Evolutionary conservation across 2,329 filamentous ascomycete genomes (phyloP).

Genomic region (Cryphonectria carpinicola): DNA sequence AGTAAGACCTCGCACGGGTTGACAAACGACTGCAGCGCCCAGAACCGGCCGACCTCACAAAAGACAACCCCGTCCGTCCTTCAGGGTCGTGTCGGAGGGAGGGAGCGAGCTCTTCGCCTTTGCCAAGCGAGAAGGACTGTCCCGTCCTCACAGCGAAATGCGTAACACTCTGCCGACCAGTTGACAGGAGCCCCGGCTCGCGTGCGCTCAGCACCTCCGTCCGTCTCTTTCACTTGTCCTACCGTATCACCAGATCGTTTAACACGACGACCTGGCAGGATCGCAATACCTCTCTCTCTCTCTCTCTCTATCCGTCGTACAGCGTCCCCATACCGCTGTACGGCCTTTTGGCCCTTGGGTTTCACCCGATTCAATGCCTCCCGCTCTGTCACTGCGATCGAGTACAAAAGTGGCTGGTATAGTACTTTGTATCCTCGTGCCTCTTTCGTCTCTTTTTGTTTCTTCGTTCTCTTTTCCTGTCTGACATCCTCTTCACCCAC

Average conservation of each 20-base stretch:
- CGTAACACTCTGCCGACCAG: neutral
- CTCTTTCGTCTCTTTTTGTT: neutral
- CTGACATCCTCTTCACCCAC: neutral
- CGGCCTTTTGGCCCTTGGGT: constrained; percentile 23
- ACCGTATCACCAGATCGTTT: constrained; percentile 26
- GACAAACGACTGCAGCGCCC: neutral
- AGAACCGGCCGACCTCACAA: neutral
- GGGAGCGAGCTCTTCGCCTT: constrained; percentile 8
- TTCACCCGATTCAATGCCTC: constrained; percentile 19
- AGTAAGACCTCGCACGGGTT: neutral
- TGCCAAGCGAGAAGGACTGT: constrained; percentile 8
- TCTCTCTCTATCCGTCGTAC: constrained; percentile 15
- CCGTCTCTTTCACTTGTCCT: constrained; percentile 11
- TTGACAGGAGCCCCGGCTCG: constrained; percentile 2
- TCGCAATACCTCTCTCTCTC: constrained; percentile 17
- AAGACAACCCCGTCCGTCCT: neutral
- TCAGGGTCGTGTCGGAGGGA: constrained; percentile 5
- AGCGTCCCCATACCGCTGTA: constrained; percentile 13
- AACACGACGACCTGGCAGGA: constrained; percentile 25
- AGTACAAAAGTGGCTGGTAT: neutral
- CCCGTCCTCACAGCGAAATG: neutral
- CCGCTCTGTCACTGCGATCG: constrained; percentile 8
- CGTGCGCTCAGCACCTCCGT: constrained; percentile 11
- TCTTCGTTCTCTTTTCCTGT: neutral
- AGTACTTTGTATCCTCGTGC: neutral